phyloP scores from a whole-genome alignment of 2,329 filamentous ascomycete genomes.

The Aspergillus udagawae region DNA sequence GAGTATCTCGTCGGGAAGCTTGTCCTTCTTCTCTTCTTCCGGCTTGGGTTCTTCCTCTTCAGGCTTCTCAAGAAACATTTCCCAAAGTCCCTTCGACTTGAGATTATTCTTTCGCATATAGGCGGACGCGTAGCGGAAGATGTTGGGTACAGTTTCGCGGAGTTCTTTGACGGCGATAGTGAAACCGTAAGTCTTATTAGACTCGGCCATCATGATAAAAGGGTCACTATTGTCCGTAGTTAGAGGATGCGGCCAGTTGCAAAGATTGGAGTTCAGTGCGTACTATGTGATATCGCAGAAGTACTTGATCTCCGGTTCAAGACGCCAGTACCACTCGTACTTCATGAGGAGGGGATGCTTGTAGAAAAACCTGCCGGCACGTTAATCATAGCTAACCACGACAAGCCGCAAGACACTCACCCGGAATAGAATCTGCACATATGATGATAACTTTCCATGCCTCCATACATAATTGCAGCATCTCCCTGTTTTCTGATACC shows the following conservation, averaged over 20 bases:
- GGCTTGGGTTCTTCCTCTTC: constrained; percentile 48
- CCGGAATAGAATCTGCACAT: constrained; percentile 99
- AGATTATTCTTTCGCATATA: constrained; percentile 93
- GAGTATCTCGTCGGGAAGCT: constrained; percentile 76
- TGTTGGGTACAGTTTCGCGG: constrained; percentile 95
- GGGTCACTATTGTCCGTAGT: constrained; percentile 63
- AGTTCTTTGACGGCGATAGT: constrained; percentile 98
- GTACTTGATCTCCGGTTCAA: constrained; percentile 99
- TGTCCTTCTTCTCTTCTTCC: constrained; percentile 62
- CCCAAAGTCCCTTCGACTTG: constrained; percentile 89
- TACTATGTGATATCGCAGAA: constrained; percentile 99
- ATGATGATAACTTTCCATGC: constrained; percentile 96
- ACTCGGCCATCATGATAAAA: constrained; percentile 88
- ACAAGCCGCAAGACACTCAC: constrained; percentile 48
- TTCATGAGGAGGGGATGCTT: constrained; percentile 92
- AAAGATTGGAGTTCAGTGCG: constrained; percentile 26
- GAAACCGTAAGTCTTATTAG: constrained; percentile 97
- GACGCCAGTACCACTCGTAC: constrained; percentile 99
- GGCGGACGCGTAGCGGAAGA: constrained; percentile 97
- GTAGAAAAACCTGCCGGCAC: constrained; percentile 73
- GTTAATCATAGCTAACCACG: constrained; percentile 9
- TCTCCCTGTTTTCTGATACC: constrained; percentile 96
- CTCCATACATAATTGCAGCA: constrained; percentile 97
- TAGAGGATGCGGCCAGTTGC: constrained; percentile 19
- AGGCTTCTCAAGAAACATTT: constrained; percentile 89